A percentile compares a stretch with the other conserved stretches of the same genome.
These are phyloP conservation scores for Phoenix dactylifera DNA, from an alignment of 176 grass and related monocot species.

Conservation along the genomic window DNA sequence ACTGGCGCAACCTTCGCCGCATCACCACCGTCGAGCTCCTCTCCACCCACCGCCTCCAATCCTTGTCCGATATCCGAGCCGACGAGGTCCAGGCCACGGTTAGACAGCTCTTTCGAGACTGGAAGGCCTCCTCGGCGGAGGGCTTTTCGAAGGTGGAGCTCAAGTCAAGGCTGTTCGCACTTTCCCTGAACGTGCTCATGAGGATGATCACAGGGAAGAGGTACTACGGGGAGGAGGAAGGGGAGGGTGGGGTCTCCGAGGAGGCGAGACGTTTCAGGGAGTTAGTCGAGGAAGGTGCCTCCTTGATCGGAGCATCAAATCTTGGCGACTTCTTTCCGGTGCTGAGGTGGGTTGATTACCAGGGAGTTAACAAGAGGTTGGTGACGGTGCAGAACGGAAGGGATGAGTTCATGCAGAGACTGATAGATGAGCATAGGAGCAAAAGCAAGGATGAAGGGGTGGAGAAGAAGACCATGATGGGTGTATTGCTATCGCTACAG, in stretches of 20 bases:
- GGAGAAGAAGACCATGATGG: conserved; percentile 19
- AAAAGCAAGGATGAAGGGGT: background rate
- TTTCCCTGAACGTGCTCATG: conserved; percentile 23
- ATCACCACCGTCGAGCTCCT: conserved; percentile 38
- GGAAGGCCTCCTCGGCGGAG: background rate
- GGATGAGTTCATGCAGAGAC: conserved; percentile 30
- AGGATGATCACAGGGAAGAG: conserved; percentile 24
- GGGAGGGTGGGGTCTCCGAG: background rate
- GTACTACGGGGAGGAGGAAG: conserved; percentile 8
- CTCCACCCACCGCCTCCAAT: conserved; percentile 30
- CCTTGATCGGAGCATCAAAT: conserved; percentile 20
- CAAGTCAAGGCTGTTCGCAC: conserved; percentile 14
- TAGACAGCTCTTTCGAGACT: background rate
- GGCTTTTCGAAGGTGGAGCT: conserved; percentile 13
- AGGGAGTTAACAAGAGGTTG: conserved; percentile 9
- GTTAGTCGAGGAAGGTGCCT: conserved; percentile 33
- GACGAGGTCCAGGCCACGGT: conserved; percentile 35
- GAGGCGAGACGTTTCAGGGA: conserved; percentile 23
- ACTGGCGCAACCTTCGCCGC: conserved; percentile 53
- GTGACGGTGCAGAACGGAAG: conserved; percentile 14
- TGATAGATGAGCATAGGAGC: conserved; percentile 7
- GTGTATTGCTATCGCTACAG: conserved; percentile 36
- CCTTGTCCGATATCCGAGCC: conserved; percentile 25
- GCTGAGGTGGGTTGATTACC: conserved; percentile 29
- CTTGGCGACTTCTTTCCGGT: conserved; percentile 43